Conservation (phyloP, 225 moss, liverwort and hornwort genomes). For the Bryoerythrophyllum caledonicum region DNA sequence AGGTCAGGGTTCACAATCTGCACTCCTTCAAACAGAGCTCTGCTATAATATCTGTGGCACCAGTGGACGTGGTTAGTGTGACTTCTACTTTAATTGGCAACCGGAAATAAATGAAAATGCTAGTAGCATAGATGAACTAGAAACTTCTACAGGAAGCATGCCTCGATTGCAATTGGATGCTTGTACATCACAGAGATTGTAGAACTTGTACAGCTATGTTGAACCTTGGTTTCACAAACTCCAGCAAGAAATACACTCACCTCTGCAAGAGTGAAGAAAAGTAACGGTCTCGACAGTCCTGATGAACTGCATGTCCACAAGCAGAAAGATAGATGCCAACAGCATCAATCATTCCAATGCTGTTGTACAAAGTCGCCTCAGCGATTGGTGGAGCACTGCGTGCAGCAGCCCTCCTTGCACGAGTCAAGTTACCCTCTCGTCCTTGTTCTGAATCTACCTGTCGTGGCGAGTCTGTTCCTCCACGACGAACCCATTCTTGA, state of each 20-base stretch:
- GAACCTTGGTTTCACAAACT: slow-evolving; percentile 6
- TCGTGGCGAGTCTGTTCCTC: slow-evolving; percentile 64
- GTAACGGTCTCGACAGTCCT: slow-evolving; percentile 95
- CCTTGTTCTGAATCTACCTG: slow-evolving; percentile 60
- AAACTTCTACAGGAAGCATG: neutral
- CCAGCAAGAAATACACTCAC: slow-evolving; percentile 24
- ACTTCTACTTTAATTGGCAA: neutral
- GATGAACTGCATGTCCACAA: slow-evolving; percentile 98
- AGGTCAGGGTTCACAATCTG: slow-evolving; percentile 87
- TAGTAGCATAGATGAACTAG: neutral
- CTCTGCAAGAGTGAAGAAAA: slow-evolving; percentile 88
- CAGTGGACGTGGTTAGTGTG: slow-evolving; percentile 6
- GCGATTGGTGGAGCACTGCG: slow-evolving; percentile 52
- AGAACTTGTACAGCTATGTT: neutral
- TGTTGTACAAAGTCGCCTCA: slow-evolving; percentile 64
- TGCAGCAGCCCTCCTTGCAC: slow-evolving; percentile 62
- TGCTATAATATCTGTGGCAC: slow-evolving; percentile 76
- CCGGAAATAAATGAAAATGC: slow-evolving; percentile 10
- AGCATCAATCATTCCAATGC: slow-evolving; percentile 68
- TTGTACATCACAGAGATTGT: slow-evolving; percentile 12
- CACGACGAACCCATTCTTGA: slow-evolving; percentile 60
- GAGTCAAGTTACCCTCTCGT: slow-evolving; percentile 56
- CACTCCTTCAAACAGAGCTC: slow-evolving; percentile 89
- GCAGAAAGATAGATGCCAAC: slow-evolving; percentile 86
- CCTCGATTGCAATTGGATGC: slow-evolving; percentile 9